These are phyloP conservation scores for Moesziomyces parantarcticus DNA, from an alignment of 1,284 basidiomycete species.

Conservation along the genomic window DNA sequence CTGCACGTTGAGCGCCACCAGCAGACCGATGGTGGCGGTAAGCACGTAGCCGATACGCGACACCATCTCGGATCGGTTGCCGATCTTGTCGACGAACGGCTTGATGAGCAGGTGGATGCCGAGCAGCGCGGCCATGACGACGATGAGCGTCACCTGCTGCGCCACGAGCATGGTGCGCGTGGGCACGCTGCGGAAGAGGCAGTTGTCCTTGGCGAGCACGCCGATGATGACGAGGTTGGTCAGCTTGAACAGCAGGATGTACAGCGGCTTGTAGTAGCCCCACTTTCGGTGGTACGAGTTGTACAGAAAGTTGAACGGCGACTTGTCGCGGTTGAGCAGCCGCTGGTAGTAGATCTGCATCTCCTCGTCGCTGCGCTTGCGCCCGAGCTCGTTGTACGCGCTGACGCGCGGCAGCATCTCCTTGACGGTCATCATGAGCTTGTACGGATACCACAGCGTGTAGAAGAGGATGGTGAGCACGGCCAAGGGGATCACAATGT, in stretches of 20 bases:
- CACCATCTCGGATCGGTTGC: slow-evolving; percentile 81
- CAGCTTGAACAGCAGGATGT: slow-evolving; percentile 73
- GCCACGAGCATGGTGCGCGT: slow-evolving; percentile 73
- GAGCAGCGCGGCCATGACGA: slow-evolving; percentile 75
- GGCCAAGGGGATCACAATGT: slow-evolving; percentile 75
- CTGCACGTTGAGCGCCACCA: slow-evolving; percentile 64
- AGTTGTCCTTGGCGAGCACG: slow-evolving; percentile 76
- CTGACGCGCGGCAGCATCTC: slow-evolving; percentile 77
- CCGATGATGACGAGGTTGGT: slow-evolving; percentile 77
- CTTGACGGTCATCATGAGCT: slow-evolving; percentile 73
- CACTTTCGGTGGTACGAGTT: slow-evolving; percentile 71
- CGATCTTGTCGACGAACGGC: slow-evolving; percentile 78
- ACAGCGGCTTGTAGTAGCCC: slow-evolving; percentile 64
- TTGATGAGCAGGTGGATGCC: slow-evolving; percentile 70
- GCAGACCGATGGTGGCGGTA: slow-evolving; percentile 75
- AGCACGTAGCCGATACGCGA: slow-evolving; percentile 78
- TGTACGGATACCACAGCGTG: slow-evolving; percentile 79
- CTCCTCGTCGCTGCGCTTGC: slow-evolving; percentile 72
- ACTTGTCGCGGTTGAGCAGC: slow-evolving; percentile 75
- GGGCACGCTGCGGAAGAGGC: slow-evolving; percentile 75
- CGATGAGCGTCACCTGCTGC: slow-evolving; percentile 76
- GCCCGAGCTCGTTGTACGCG: slow-evolving; percentile 78
- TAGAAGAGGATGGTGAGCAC: slow-evolving; percentile 73
- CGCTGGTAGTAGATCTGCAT: slow-evolving; percentile 80
- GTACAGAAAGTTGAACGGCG: slow-evolving; percentile 80